phyloP scores from a whole-genome alignment of 352 stramenopile genomes.

The Phytopythium chamaehyphon region DNA sequence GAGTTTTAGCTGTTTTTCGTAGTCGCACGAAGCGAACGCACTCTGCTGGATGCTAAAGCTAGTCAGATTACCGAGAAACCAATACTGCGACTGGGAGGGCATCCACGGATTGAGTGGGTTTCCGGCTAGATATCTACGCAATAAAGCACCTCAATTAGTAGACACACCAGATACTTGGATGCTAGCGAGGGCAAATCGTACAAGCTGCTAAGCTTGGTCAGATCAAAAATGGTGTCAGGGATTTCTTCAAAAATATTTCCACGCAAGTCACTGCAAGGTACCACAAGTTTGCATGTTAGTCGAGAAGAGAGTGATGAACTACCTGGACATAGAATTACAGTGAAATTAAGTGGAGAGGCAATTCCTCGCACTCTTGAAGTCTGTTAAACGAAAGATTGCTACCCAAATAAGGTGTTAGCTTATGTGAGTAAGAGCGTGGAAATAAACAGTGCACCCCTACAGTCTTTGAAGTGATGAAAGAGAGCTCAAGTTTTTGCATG shows the following conservation, averaged over 20 bases:
- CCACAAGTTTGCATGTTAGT: too few relatives aligned
- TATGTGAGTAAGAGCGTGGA: not conserved
- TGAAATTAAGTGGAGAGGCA: conserved; percentile 9
- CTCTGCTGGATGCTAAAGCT: conserved; percentile 31
- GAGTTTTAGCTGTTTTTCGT: conserved; percentile 20
- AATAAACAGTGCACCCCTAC: conserved; percentile 4
- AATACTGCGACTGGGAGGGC: conserved; percentile 16
- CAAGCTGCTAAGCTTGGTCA: conserved; percentile 15
- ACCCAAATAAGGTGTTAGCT: too few relatives aligned
- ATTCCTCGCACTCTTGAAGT: conserved; percentile 10
- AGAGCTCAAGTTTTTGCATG: conserved; percentile 9
- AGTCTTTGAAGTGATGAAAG: conserved; percentile 7
- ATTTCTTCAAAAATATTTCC: conserved; percentile 12
- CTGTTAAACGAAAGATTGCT: conserved; percentile 22
- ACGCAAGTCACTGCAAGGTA: conserved; percentile 10
- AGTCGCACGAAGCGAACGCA: conserved; percentile 33
- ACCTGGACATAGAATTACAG: conserved; percentile 15
- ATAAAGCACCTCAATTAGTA: not conserved
- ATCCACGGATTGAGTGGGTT: conserved; percentile 32
- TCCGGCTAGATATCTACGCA: conserved; percentile 21
- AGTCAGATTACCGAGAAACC: conserved; percentile 25
- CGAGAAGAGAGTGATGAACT: too few relatives aligned
- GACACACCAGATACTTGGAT: too few relatives aligned
- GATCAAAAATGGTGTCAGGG: conserved; percentile 5
- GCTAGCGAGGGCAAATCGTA: conserved; percentile 5